Evolutionary conservation across 2,329 filamentous ascomycete genomes (phyloP).

Genomic region (Cryphonectria radicalis): DNA sequence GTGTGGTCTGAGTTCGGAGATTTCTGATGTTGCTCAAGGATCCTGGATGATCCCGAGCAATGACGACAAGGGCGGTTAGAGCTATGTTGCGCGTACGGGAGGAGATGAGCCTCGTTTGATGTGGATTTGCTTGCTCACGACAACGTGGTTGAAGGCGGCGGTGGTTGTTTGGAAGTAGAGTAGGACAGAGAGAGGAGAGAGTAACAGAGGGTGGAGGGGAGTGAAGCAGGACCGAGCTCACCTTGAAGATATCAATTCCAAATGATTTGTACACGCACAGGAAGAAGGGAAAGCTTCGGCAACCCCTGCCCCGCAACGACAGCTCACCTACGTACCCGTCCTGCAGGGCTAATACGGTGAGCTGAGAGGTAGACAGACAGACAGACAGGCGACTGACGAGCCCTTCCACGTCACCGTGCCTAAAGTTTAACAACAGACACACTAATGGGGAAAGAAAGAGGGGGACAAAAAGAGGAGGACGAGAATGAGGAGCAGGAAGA

Average conservation of each 20-base stretch:
- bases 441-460: background rate
- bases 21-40: slow-evolving; percentile 11
- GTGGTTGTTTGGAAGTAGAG: background rate
- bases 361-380: background rate
- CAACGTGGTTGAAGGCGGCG: background rate
- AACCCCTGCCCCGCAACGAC: background rate
- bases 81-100: background rate
- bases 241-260: background rate
- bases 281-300: background rate
- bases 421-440: background rate
- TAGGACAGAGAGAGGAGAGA: background rate
- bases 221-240: background rate
- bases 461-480: background rate
- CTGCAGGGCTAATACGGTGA: background rate
- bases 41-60: slow-evolving; percentile 15
- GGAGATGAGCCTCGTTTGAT: background rate
- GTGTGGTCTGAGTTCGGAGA: slow-evolving; percentile 1
- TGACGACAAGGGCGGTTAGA: slow-evolving; percentile 10
- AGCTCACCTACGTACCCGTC: background rate
- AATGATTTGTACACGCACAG: background rate
- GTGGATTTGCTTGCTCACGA: background rate
- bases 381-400: background rate
- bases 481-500: background rate
- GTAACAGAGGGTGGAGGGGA: background rate
- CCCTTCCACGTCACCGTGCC: background rate